These are phyloP conservation scores for Anisodus acutangulus DNA, from an alignment of 257 asterid species.

Conservation along the genomic window DNA sequence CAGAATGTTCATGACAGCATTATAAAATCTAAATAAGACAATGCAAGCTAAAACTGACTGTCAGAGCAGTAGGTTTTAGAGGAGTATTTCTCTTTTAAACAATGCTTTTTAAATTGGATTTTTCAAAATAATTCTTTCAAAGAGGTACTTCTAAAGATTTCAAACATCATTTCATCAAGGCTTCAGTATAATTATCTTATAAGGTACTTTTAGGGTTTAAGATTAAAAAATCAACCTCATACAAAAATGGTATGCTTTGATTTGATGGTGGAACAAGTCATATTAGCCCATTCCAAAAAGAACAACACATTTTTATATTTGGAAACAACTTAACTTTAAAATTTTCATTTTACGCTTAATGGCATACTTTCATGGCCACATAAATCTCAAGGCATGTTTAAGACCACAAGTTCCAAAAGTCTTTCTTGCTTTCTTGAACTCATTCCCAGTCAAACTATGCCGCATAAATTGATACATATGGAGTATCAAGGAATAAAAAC, in stretches of 20 bases:
- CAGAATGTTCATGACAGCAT: not conserved
- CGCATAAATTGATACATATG: no score
- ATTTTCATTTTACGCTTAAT: no score
- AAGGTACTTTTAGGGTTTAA: not conserved
- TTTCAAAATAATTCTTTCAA: not conserved
- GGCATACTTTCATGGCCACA: no score
- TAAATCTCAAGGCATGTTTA: no score
- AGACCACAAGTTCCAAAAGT: no score
- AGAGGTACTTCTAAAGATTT: not conserved
- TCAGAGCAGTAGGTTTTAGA: not conserved
- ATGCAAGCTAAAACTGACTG: not conserved
- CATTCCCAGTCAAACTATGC: no score
- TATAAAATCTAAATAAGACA: not conserved
- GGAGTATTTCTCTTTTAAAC: not conserved
- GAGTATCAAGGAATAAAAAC: no score
- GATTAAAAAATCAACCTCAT: not conserved
- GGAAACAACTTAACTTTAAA: no score
- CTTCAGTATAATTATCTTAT: not conserved
- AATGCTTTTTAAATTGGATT: no score
- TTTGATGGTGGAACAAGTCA: not conserved
- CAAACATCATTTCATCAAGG: not conserved
- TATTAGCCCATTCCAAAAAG: no score
- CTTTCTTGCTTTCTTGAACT: no score
- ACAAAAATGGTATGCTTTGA: not conserved
- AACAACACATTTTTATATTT: no score